Conservation (phyloP, 495 filamentous ascomycete genomes). For the Aspergillus haitiensis region DNA sequence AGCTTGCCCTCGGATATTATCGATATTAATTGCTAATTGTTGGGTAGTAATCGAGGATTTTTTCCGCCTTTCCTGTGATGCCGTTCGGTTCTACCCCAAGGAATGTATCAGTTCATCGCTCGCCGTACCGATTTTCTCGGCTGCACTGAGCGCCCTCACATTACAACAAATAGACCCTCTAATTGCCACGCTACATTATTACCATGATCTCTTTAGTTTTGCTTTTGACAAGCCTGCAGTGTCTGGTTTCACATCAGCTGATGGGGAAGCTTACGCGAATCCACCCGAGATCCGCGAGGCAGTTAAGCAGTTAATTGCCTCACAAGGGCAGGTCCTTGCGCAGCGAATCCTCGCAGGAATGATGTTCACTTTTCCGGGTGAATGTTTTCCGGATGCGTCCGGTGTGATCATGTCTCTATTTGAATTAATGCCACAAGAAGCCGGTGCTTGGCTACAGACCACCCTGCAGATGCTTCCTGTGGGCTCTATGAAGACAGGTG, state of each 20-base stretch:
- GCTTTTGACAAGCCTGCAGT: slow-evolving; percentile 73
- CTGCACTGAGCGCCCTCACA: slow-evolving; percentile 78
- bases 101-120: slow-evolving; percentile 75
- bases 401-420: slow-evolving; percentile 88
- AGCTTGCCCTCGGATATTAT: background rate
- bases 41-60: slow-evolving; percentile 92
- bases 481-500: slow-evolving; percentile 69
- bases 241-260: slow-evolving; percentile 58
- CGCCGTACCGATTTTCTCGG: slow-evolving; percentile 79
- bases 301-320: slow-evolving; percentile 68
- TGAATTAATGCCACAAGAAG: slow-evolving; percentile 77
- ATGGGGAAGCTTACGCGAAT: slow-evolving; percentile 49
- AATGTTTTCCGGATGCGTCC: slow-evolving; percentile 91
- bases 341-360: slow-evolving; percentile 90
- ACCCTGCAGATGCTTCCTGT: slow-evolving; percentile 81
- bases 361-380: slow-evolving; percentile 97
- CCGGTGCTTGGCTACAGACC: slow-evolving; percentile 72
- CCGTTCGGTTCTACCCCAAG: slow-evolving; percentile 86
- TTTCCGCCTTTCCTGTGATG: slow-evolving; percentile 88
- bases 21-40: slow-evolving; percentile 13
- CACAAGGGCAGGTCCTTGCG: slow-evolving; percentile 74
- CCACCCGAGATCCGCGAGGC: slow-evolving; percentile 63
- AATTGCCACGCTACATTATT: slow-evolving; percentile 86
- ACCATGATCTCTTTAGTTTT: slow-evolving; percentile 90
- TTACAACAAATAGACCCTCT: slow-evolving; percentile 89